Base-by-base conservation (phyloP, 2,329 filamentous ascomycete species). In the Scedosporium boydii region DNA sequence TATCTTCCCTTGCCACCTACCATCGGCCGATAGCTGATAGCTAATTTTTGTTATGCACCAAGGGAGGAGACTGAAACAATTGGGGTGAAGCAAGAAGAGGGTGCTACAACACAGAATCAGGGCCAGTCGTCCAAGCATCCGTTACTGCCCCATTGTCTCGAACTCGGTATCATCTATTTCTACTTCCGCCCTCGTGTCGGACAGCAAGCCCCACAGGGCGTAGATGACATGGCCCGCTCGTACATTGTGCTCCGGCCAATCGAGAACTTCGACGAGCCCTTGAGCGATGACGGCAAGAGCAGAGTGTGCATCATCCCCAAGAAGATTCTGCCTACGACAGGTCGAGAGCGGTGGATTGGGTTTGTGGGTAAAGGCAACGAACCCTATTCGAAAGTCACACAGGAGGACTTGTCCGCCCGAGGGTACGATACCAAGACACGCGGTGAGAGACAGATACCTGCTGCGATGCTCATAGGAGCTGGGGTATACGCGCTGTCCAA, bases 151-250 rank as follows among this genome's bases (percentile, higher is more conserved):
- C 69, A 59, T 85, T 96, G 51, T 26, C 80, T 96, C 2, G 92
- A 97, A 70, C 96, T 95, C 69, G 92, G 92, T 3, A 83, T 95
- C 68, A 87, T 96, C 67, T 96, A 96, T 78, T 96, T 96, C 80
- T 96, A 96, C 78, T 88, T 89, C 69, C 87, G 92, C 18, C 86
- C 86, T 6, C 87, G 91, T 12, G 90, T 96, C 44, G 84, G 85
- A 59, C 81, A 90, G 27, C 84, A 91, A 4, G 81, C 90, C 6
- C 87, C 91, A 0, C 81, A 87, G 18, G 80, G 82, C 56, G 79
- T 93, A 1, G 75, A 82, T 48, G 91, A 96, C 60, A 82, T 96
- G 58, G 85, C 89, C 51, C 87, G 91, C 58, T 91, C 83, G 65
- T 93, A 88, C 76, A 87, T 96, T 68, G 82, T 96, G 14, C 81